Conservation (phyloP, 352 stramenopile genomes). For the Phytophthora sp. region DNA sequence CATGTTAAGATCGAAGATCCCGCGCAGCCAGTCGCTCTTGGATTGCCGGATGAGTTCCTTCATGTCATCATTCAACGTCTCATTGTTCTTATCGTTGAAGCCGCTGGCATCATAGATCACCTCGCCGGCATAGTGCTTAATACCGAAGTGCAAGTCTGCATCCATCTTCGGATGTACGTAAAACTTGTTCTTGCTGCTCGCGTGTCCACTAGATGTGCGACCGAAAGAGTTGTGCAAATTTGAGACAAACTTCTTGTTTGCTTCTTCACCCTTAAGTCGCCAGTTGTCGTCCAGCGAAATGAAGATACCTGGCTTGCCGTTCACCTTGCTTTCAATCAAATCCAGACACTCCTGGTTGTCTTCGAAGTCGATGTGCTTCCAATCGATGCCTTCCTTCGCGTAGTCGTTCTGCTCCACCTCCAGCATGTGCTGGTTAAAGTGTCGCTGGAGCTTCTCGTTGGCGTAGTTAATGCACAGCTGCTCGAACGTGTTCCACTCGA, state of each 20-base stretch:
- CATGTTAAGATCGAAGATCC: conserved; percentile 88
- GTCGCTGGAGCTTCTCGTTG: conserved; percentile 95
- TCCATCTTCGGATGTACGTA: conserved; percentile 93
- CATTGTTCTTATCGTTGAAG: conserved; percentile 99
- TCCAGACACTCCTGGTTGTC: conserved; percentile 95
- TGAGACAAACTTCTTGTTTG: conserved; percentile 91
- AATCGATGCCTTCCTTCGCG: conserved; percentile 95
- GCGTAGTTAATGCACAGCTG: conserved; percentile 97
- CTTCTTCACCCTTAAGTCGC: conserved; percentile 94
- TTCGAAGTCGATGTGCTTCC: conserved; percentile 92
- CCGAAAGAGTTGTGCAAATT: conserved; percentile 89
- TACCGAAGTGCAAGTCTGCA: conserved; percentile 87
- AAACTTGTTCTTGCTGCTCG: conserved; percentile 80
- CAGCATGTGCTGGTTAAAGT: conserved; percentile 97
- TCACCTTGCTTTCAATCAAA: conserved; percentile 92
- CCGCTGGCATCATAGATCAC: conserved; percentile 97
- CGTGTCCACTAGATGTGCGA: conserved; percentile 57
- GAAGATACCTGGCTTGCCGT: conserved; percentile 92
- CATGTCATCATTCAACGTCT: conserved; percentile 95
- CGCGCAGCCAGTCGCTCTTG: conserved; percentile 79
- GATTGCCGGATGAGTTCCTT: conserved; percentile 92
- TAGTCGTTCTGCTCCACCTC: conserved; percentile 98
- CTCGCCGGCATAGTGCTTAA: conserved; percentile 93
- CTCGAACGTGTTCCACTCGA: conserved; percentile 96
- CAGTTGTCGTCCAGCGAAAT: conserved; percentile 95